Base-by-base conservation (phyloP, 2,329 filamentous ascomycete genomes). In the Chrysoporthe cubensis region DNA sequence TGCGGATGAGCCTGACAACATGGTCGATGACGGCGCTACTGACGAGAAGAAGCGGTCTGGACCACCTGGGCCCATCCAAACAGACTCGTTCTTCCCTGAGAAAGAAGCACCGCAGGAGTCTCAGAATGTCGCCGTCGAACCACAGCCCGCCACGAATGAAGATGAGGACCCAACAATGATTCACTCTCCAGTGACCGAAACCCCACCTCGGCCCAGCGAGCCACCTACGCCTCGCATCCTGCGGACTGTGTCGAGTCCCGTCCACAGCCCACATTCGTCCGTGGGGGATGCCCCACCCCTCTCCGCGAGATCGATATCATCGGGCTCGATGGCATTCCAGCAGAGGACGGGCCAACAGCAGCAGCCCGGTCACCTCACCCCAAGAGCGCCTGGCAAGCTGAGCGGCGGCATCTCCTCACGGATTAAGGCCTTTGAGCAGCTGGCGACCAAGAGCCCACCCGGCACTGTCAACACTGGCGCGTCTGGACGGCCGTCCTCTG, bases 401-500 rank as follows among this genome's bases (percentile, higher is more conserved):
- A 94, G 93, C 8, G 94, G 92, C 9, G 94, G 93, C 72, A 97
- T 99, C 69, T 96, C 95, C 3, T 93, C 95, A 77, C 90, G 96
- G 54, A 98, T 98, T 77, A 96, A 97, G 78, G 94, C 94, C 7
- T 83, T 99, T 64, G 92, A 97, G 76, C 94, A 93, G 78, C 85
- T 96, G 72, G 85, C 90, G 68, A 79, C 84, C 75, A 75, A 77
- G 75, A 70, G 76, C 16, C 66, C 43, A 6, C 42, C 43, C 40
- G 76, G 66, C 37, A 69, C 66, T 32, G 59, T 61, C n/a, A 70
- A 59, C 56, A 13, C 70, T 1, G 71, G 73, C 32, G 65, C 42
- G 61, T 63, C 77, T 70, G 81, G 82, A 44, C 77, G 81, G 18
- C 81, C 84, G 3, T 82, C 83, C 6, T 83, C 87, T 8, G 81